Evolutionary conservation across 495 filamentous ascomycete species (phyloP).

Genomic region (Xylaria scruposa): DNA sequence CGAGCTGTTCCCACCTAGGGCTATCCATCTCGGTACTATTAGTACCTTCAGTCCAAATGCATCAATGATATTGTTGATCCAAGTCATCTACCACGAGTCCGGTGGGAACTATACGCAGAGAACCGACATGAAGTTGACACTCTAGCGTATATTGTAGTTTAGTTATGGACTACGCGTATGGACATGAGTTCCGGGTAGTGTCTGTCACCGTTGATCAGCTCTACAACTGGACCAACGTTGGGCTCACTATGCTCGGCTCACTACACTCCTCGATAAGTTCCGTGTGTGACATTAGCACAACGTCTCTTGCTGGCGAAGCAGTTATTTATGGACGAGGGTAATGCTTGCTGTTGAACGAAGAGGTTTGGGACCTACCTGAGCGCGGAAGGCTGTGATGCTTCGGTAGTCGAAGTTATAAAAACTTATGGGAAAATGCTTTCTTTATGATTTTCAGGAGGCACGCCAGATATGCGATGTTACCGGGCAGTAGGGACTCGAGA

Average conservation of each 20-base stretch:
- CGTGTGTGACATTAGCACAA: background rate
- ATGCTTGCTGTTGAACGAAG: background rate
- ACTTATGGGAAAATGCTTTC: too few relatives aligned
- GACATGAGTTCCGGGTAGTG: background rate
- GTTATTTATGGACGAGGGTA: background rate
- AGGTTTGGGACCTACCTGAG: background rate
- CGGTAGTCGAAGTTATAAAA: background rate
- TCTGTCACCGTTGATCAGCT: too few relatives aligned
- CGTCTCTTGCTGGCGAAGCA: background rate
- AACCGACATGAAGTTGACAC: background rate
- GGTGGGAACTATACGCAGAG: background rate
- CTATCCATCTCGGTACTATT: too few relatives aligned
- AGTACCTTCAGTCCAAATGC: too few relatives aligned
- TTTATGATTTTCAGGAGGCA: too few relatives aligned
- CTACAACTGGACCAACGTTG: background rate
- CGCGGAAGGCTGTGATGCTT: background rate
- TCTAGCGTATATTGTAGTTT: background rate
- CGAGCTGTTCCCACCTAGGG: too few relatives aligned
- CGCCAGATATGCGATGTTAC: background rate
- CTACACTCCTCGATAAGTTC: too few relatives aligned
- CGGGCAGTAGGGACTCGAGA: background rate
- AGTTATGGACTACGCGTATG: background rate
- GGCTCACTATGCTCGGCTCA: too few relatives aligned
- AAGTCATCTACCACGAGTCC: too few relatives aligned
- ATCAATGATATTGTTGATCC: too few relatives aligned